These are phyloP conservation scores for Mortierella sp. DNA, from an alignment of 371 early-diverging fungal genomes.

Conservation along the genomic window DNA sequence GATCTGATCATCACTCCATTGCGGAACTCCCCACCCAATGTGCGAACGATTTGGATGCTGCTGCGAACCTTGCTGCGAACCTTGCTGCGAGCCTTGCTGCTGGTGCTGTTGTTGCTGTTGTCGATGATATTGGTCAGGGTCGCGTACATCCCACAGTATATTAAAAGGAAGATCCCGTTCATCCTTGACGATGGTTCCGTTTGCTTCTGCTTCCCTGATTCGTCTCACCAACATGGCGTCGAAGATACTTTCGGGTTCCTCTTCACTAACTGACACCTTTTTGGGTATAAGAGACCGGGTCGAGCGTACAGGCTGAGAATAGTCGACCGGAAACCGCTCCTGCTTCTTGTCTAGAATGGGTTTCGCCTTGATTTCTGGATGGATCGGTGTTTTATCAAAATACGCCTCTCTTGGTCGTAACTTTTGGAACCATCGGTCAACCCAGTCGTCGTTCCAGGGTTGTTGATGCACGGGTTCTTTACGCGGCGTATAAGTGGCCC, in stretches of 20 bases:
- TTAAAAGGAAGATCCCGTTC: no score
- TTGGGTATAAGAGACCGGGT: not conserved
- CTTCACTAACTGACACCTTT: not conserved
- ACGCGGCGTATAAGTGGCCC: constrained; percentile 10
- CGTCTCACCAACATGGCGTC: no score
- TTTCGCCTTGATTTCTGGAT: not conserved
- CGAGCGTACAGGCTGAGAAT: not conserved
- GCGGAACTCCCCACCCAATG: constrained; percentile 2
- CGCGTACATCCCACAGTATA: no score
- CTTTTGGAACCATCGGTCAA: constrained; percentile 9
- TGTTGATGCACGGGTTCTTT: constrained; percentile 10
- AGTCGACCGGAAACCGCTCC: constrained; percentile 4
- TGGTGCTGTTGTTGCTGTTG: no score
- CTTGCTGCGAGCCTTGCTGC: no score
- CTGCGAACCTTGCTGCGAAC: no score
- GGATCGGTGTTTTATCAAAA: not conserved
- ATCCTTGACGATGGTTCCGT: no score
- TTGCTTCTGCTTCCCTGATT: no score
- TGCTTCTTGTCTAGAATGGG: constrained; percentile 9
- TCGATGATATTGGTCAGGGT: no score
- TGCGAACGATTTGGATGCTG: no score
- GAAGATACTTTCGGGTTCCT: no score
- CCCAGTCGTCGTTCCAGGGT: constrained; percentile 23
- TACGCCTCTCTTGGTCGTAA: not conserved
- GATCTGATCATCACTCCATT: not conserved